Evolutionary conservation across 805 yeast species (phyloP), one percentile per base, ranked within the genome.

Genomic region (Candida dendrica): DNA sequence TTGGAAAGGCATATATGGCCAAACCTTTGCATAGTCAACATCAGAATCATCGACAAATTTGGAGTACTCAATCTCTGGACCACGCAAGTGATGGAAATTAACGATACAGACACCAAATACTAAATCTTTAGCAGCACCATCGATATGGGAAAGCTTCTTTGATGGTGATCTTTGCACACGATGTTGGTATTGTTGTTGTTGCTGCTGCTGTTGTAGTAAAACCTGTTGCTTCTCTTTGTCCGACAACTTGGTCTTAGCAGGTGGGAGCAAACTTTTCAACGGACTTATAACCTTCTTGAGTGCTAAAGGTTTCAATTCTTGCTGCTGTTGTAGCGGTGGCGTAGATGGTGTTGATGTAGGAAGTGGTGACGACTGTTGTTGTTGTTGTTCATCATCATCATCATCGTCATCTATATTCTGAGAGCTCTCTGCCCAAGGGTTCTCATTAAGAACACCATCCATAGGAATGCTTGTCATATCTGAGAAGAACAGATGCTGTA

Each of bases 61-160:
- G 88, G 96, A 86, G 63, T 86, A 89, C 61, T 91, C 97, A 19
- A 93, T 78, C 59, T 93, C 97, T 0, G 98, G 98, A 2, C 98
- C 98, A 44, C 95, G 69, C 60, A 75, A 59, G 55, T 93, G 98
- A 58, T 91, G 95, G 69, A 91, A 91, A 50, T 95, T 95, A 17
- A 90, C 95, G 13, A 93, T 75, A 49, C 95, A 83, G 3, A 90
- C 75, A 11, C 96, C 96, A 59, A 86, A 81, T 2, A 91, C 74
- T 51, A 79, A 37, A 16, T 55, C 59, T 8, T 41, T 51, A 16
- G 51, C 40, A 4, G n/a, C 22, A 1, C 53, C 51, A n/a, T 48
- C 40, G 18, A 56, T 51, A 27, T 42, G 32, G 3, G 55, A 51
- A n/a, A 47, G 33, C 35, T 51, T 55, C n/a, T 47, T 40, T 4